Conservation (phyloP, 352 stramenopile genomes). For the Peronospora belbahrii region DNA sequence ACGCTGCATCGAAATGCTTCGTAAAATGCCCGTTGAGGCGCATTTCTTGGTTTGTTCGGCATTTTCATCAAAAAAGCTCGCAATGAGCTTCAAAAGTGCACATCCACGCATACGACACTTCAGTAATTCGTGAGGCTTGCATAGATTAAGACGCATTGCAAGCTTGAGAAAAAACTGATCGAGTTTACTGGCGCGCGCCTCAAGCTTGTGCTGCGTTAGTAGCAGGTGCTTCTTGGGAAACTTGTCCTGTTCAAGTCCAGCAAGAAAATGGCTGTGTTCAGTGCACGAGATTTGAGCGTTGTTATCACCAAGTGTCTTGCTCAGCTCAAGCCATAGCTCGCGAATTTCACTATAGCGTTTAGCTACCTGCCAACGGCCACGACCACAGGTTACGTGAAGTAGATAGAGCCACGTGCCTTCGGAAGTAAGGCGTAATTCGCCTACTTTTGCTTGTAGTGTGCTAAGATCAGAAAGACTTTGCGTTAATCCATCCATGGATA, state of each 20-base stretch:
- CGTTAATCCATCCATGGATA: conserved; percentile 18
- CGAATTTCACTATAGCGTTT: conserved; percentile 73
- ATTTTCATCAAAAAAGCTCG: conserved; percentile 42
- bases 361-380: conserved; percentile 37
- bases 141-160: conserved; percentile 61
- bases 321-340: conserved; percentile 51
- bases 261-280: conserved; percentile 61
- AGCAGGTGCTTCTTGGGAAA: conserved; percentile 70
- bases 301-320: conserved; percentile 26
- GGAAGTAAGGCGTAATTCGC: conserved; percentile 44
- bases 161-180: conserved; percentile 59
- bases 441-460: conserved; percentile 42
- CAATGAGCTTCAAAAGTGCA: conserved; percentile 34
- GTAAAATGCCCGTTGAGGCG: conserved; percentile 5
- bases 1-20: conserved; percentile 26
- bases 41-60: conserved; percentile 15
- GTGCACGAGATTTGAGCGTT: conserved; percentile 23
- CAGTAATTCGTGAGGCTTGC: conserved; percentile 35
- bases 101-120: conserved; percentile 39
- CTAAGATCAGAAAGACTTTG: conserved; percentile 28
- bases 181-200: conserved; percentile 41
- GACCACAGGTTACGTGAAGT: conserved; percentile 46
- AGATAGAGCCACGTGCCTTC: conserved; percentile 65
- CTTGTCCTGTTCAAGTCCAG: conserved; percentile 56
- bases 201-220: conserved; percentile 57